Evolutionary conservation across 2,329 filamentous ascomycete genomes (phyloP).

Genomic region (Xylariaceae sp.): DNA sequence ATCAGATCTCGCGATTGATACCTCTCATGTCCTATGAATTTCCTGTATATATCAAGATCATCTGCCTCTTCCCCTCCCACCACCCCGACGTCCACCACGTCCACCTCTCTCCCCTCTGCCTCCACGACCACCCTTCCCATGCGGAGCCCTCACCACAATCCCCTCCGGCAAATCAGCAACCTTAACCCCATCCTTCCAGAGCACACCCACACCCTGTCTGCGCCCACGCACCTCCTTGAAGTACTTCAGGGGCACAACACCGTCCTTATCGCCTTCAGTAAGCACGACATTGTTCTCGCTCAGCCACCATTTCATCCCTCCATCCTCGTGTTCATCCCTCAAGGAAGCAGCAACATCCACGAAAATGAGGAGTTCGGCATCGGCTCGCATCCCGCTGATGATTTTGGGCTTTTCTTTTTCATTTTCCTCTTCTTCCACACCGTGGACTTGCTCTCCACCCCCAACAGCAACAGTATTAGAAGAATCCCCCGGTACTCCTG

Average conservation of each 20-base stretch:
- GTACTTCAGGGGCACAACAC: constrained; percentile 60
- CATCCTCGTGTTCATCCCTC: constrained; percentile 18
- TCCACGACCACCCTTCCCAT: constrained; percentile 39
- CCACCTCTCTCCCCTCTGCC: constrained; percentile 38
- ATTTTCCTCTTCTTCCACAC: constrained; percentile 8
- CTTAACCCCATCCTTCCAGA: constrained; percentile 69
- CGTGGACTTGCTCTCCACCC: constrained; percentile 18
- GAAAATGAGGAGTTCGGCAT: constrained; percentile 74
- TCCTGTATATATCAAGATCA: constrained; percentile 1
- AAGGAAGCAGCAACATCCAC: constrained; percentile 68
- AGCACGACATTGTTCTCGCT: constrained; percentile 76
- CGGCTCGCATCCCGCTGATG: constrained; percentile 75
- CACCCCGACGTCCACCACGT: constrained; percentile 26
- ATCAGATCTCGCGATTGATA: too few species aligned
- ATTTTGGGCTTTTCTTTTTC: constrained; percentile 37
- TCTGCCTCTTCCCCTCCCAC: constrained; percentile 16
- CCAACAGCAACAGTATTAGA: too few species aligned
- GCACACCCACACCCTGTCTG: constrained; percentile 54
- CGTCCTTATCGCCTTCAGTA: constrained; percentile 55
- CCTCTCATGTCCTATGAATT: neutral
- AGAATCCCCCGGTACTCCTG: constrained; percentile 59
- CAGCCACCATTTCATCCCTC: constrained; percentile 66
- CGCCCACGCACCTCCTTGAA: constrained; percentile 69
- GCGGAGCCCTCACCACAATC: constrained; percentile 46
- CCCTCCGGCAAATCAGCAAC: constrained; percentile 62